phyloP scores from a whole-genome alignment of 352 stramenopile species.

The Elongisporangium prolatum region DNA sequence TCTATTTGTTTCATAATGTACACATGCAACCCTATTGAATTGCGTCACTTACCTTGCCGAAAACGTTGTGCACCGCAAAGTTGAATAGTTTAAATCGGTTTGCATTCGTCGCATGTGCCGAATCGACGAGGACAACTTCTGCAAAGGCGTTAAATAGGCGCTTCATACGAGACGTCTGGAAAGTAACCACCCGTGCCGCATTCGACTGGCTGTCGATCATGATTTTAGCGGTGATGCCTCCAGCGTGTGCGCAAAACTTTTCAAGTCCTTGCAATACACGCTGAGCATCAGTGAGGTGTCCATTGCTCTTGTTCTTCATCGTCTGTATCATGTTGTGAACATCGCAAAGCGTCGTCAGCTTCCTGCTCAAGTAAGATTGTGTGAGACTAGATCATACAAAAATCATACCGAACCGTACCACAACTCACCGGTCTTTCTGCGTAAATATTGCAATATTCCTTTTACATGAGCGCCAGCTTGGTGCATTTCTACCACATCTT shows the following conservation, averaged over 20 bases:
- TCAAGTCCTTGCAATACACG: constrained; percentile 3
- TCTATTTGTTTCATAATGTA: not conserved
- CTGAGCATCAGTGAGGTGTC: constrained; percentile 1
- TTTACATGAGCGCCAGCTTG: no score
- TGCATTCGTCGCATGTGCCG: constrained; percentile 10
- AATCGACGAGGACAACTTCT: constrained; percentile 6
- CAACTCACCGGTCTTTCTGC: no score
- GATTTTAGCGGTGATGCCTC: no score
- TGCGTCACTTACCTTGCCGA: constrained; percentile 2
- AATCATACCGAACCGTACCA: no score
- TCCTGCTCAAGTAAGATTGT: no score
- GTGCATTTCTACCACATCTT: no score
- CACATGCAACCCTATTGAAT: constrained; percentile 3
- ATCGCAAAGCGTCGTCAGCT: constrained; percentile 2
- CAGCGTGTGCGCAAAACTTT: constrained; percentile 5
- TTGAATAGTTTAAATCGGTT: constrained; percentile 14
- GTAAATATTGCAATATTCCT: no score
- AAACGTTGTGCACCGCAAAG: constrained; percentile 10
- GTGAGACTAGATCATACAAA: no score
- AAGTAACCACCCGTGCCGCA: constrained; percentile 3
- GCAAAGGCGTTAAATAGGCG: constrained; percentile 5
- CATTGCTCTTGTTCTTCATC: not conserved
- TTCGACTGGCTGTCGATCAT: not conserved
- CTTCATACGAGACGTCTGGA: constrained; percentile 7
- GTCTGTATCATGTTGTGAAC: constrained; percentile 12